Evolutionary conservation across 148 eudicot species (phyloP), one percentile per base, ranked within the genome.

Genomic region (Silene uniflora): DNA sequence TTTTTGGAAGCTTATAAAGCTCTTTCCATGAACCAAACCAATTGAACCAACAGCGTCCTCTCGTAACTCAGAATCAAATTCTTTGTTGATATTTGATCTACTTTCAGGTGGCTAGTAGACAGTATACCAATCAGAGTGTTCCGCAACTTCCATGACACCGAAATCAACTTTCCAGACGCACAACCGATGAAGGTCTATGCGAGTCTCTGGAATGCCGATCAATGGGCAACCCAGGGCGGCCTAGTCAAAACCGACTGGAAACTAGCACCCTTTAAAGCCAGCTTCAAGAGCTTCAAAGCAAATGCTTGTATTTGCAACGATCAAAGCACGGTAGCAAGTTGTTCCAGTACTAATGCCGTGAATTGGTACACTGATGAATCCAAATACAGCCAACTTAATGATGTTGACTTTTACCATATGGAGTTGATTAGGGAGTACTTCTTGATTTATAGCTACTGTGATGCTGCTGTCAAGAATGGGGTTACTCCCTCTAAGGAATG

Each of bases 41-140:
- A n/a, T n/a, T n/a, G n/a, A n/a, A n/a, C n/a, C n/a, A n/a, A n/a
- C n/a, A n/a, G n/a, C n/a, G n/a, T n/a, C n/a, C n/a, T n/a, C 3
- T 29, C 3, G 3, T 29, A 29, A 1, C 32, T 29, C 2, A 29
- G 3, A 29, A 29, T 29, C 32, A 29, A 29, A 29, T 29, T 29
- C 32, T 29, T 29, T 29, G 3, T 29, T 29, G 32, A 29, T 29
- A 29, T 29, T 29, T 3, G 32, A 29, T 29, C 2, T 29, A 1
- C 3, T 29, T 79, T 21, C 87, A 91, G 96, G 79, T 91, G 96
- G 97, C 18, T 23, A 0, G 73, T 78, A 56, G 80, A 78, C 60
- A 60, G 71, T 0, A 14, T 11, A 62, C 75, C 80, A 10, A 72
- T 78, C 42, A 78, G 81, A 42, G 75, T 62, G 19, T 52, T 72